A percentile compares a stretch with the other conserved stretches of the same genome.
Conservation (phyloP, 495 filamentous ascomycete species). For the Tirmania nivea region DNA sequence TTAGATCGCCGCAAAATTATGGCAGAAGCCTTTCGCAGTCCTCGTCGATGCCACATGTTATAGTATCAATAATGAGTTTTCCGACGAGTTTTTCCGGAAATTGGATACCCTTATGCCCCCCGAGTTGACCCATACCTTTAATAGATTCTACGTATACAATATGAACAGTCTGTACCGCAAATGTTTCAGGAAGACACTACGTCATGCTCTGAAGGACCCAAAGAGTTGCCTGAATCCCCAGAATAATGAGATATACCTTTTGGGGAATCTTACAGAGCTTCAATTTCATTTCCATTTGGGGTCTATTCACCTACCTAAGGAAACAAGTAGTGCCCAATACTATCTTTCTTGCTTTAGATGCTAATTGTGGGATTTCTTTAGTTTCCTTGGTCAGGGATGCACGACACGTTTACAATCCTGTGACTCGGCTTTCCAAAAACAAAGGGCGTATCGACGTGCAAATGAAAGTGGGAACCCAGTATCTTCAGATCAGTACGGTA, state of each 20-base stretch:
- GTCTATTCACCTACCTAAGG: slow-evolving; percentile 40
- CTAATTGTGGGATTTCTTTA: slow-evolving; percentile 3
- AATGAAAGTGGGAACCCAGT: slow-evolving; percentile 41
- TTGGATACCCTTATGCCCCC: slow-evolving; percentile 35
- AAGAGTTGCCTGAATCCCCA: slow-evolving; percentile 32
- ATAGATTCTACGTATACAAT: slow-evolving; percentile 41
- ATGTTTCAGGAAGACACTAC: slow-evolving; percentile 37
- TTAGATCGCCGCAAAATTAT: slow-evolving; percentile 41
- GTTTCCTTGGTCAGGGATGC: slow-evolving; percentile 34
- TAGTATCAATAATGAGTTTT: slow-evolving; percentile 35
- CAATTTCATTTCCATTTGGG: slow-evolving; percentile 42
- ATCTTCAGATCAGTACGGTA: slow-evolving; percentile 43
- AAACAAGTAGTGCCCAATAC: slow-evolving; percentile 29
- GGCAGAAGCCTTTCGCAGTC: slow-evolving; percentile 42
- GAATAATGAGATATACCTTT: slow-evolving; percentile 39
- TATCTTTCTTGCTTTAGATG: slow-evolving; percentile 32
- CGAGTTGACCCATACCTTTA: slow-evolving; percentile 33
- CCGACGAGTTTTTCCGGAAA: slow-evolving; percentile 35
- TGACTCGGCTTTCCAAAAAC: slow-evolving; percentile 39
- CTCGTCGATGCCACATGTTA: slow-evolving; percentile 47
- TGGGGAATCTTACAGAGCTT: slow-evolving; percentile 37
- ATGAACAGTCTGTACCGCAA: slow-evolving; percentile 44
- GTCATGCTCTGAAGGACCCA: slow-evolving; percentile 33
- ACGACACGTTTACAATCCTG: slow-evolving; percentile 39
- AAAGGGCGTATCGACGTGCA: slow-evolving; percentile 43